Conservation (phyloP, 2,329 filamentous ascomycete species). For the Zelopaecilomyces penicillatus region DNA sequence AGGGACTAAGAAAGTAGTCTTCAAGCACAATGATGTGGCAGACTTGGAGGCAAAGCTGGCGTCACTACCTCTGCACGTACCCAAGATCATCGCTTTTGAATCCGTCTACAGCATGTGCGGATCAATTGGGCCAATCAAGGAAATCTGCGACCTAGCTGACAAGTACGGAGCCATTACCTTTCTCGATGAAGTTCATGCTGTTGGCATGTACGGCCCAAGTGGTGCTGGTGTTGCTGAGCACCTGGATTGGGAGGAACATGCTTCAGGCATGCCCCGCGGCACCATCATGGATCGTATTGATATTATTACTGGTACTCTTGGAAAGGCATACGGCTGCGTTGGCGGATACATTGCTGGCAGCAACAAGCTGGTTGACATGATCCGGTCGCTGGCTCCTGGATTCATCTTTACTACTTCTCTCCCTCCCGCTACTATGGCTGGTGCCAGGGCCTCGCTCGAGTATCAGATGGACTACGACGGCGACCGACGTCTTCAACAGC, state of each 20-base stretch:
- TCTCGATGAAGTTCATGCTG: constrained; percentile 95
- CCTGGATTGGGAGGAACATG: constrained; percentile 84
- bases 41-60: constrained; percentile 91
- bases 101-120: constrained; percentile 99
- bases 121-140: constrained; percentile 89
- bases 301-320: constrained; percentile 94
- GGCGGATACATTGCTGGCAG: constrained; percentile 96
- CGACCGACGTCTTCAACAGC: constrained; percentile 85
- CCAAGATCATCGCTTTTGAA: constrained; percentile 98
- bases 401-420: constrained; percentile 99
- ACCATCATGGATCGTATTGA: constrained; percentile 94
- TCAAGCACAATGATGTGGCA: constrained; percentile 94
- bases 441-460: constrained; percentile 82
- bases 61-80: constrained; percentile 71
- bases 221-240: constrained; percentile 96
- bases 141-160: constrained; percentile 91
- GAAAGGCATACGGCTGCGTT: constrained; percentile 96
- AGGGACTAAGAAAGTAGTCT: constrained; percentile 93
- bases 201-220: constrained; percentile 96
- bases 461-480: constrained; percentile 82
- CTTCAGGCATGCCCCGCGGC: constrained; percentile 62
- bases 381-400: constrained; percentile 88
- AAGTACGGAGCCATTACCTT: constrained; percentile 98
- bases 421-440: constrained; percentile 93
- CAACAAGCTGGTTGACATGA: constrained; percentile 76